Evolutionary conservation across 345 rosid species (phyloP).

Genomic region (Linum usitatissimum): DNA sequence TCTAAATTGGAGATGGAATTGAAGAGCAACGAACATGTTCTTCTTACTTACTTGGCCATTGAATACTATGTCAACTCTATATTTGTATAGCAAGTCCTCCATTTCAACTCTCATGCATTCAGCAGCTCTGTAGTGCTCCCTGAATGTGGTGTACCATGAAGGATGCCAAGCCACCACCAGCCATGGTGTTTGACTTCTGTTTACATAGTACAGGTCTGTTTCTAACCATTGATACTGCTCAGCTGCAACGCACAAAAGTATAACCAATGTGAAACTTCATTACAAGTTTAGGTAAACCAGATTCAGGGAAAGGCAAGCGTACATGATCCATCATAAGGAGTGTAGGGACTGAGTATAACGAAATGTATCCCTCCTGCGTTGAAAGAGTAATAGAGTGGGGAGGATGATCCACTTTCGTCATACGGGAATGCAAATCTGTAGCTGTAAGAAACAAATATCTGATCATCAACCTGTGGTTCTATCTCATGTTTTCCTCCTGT

Average conservation of each 20-base stretch:
- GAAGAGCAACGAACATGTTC: neutral
- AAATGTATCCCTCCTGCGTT: constrained; percentile 93
- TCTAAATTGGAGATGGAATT: neutral
- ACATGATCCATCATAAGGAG: constrained; percentile 50
- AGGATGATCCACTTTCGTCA: constrained; percentile 58
- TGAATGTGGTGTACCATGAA: constrained; percentile 86
- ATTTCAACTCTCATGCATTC: constrained; percentile 77
- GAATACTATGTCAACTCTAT: constrained; percentile 65
- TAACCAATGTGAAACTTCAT: too few relatives aligned
- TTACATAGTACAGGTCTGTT: constrained; percentile 41
- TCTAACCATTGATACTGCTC: constrained; percentile 78
- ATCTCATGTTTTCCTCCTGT: constrained; percentile 85
- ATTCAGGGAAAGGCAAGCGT: neutral
- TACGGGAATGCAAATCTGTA: constrained; percentile 82
- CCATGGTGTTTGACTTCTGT: constrained; percentile 82
- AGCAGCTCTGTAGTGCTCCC: constrained; percentile 67
- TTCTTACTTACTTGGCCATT: constrained; percentile 67
- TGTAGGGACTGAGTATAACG: constrained; percentile 72
- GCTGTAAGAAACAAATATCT: constrained; percentile 62
- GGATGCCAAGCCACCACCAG: constrained; percentile 70
- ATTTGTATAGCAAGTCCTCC: constrained; percentile 56
- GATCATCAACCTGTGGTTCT: constrained; percentile 60
- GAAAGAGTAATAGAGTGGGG: constrained; percentile 72
- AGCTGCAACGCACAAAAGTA: constrained; percentile 28
- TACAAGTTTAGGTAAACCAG: too few relatives aligned